Conservation (phyloP, 805 yeast species). For the Barnettozyma pratensis region DNA sequence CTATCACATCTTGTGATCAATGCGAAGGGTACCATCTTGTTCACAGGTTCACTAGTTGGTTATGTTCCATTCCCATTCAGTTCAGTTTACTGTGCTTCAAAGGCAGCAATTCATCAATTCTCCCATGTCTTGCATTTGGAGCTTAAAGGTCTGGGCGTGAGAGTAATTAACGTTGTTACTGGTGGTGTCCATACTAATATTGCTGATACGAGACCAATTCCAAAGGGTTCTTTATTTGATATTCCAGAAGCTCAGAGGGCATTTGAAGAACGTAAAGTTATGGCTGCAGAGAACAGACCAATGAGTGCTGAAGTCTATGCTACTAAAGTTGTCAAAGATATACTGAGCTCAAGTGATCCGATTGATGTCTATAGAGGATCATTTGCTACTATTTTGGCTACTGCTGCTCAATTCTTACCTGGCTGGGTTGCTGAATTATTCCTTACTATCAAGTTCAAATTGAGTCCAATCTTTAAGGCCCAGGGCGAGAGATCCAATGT, state of each 20-base stretch:
- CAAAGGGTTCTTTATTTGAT: slow-evolving; percentile 48
- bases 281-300: slow-evolving; percentile 58
- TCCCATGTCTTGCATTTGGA: slow-evolving; percentile 61
- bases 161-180: slow-evolving; percentile 63
- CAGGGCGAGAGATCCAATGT: slow-evolving; percentile 19
- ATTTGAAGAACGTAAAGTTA: slow-evolving; percentile 44
- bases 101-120: slow-evolving; percentile 74
- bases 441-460: slow-evolving; percentile 37
- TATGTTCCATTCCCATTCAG: slow-evolving; percentile 66
- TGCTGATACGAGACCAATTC: slow-evolving; percentile 59
- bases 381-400: slow-evolving; percentile 34
- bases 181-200: slow-evolving; percentile 74
- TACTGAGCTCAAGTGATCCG: slow-evolving; percentile 31
- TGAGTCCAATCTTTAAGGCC: slow-evolving; percentile 29
- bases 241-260: slow-evolving; percentile 46
- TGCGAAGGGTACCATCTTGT: slow-evolving; percentile 63
- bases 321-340: slow-evolving; percentile 44
- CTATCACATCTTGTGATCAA: slow-evolving; percentile 50
- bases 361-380: slow-evolving; percentile 57
- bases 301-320: slow-evolving; percentile 59
- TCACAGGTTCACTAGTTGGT: slow-evolving; percentile 73
- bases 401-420: slow-evolving; percentile 37
- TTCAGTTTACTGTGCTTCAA: slow-evolving; percentile 58
- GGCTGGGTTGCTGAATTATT: slow-evolving; percentile 39
- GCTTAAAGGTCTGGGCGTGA: slow-evolving; percentile 65